Conservation (phyloP, 495 filamentous ascomycete genomes). For the Schizothecium vesticola region DNA sequence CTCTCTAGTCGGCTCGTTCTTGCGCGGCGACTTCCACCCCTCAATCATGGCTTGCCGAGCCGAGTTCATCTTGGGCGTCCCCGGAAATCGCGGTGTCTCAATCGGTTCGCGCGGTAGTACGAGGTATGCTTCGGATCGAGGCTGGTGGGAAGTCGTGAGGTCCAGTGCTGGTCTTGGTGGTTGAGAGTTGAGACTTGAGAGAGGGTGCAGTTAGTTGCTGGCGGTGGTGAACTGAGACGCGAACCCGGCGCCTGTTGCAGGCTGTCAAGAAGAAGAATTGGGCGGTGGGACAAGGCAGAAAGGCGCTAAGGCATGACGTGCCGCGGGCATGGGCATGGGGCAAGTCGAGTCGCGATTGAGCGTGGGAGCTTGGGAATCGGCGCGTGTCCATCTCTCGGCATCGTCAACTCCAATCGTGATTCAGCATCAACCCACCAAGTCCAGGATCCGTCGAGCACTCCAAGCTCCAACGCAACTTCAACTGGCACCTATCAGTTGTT, state of each 20-base stretch:
- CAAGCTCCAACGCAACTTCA: background rate
- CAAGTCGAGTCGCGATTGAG: too few species aligned
- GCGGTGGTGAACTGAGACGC: background rate
- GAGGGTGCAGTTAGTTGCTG: background rate
- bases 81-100: background rate
- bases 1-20: conserved; percentile 8
- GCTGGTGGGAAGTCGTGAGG: too few species aligned
- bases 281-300: conserved; percentile 5
- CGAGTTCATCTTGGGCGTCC: conserved; percentile 35
- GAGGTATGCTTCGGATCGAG: background rate
- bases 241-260: background rate
- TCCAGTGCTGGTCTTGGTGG: background rate
- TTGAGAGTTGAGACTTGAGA: background rate
- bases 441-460: background rate
- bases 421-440: background rate
- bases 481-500: background rate
- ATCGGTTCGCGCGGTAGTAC: too few species aligned
- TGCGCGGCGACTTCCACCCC: conserved; percentile 35
- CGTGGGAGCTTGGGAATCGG: background rate
- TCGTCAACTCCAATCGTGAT: background rate
- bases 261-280: background rate
- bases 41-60: conserved; percentile 45
- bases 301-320: background rate
- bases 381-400: background rate
- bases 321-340: background rate